A percentile compares a stretch with the other conserved stretches of the same genome.
Evolutionary conservation across 805 yeast species (phyloP).

Genomic region (Candida quercuum): DNA sequence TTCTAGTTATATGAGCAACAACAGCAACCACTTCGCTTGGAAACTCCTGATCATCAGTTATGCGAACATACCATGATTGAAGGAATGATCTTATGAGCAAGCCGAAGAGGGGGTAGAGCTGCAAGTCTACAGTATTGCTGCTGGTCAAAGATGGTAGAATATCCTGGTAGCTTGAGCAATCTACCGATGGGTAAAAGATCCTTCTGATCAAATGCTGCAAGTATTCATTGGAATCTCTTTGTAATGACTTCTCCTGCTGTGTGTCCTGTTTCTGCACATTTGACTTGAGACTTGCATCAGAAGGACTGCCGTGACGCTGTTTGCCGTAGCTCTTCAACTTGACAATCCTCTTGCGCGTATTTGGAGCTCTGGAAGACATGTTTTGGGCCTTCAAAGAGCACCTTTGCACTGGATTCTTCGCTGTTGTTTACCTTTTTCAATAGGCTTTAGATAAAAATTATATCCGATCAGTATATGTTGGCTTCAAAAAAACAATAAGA

Average conservation of each 20-base stretch:
- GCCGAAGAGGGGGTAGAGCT: slow-evolving; percentile 42
- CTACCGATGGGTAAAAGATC: slow-evolving; percentile 20
- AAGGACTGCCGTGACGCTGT: not conserved
- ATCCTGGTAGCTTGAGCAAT: slow-evolving; percentile 15
- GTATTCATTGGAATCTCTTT: slow-evolving; percentile 23
- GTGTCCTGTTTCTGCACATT: not conserved
- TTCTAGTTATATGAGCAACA: slow-evolving; percentile 34
- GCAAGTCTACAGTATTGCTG: slow-evolving; percentile 34
- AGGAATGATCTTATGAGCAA: slow-evolving; percentile 42
- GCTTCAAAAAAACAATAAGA: no score
- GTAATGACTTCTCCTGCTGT: not conserved
- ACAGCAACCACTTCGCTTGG: slow-evolving; percentile 33
- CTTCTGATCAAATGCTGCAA: slow-evolving; percentile 22
- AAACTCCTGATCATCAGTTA: slow-evolving; percentile 39
- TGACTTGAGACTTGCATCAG: no score
- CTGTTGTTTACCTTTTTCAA: not conserved
- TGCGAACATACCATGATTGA: slow-evolving; percentile 37
- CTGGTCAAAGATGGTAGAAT: slow-evolving; percentile 35
- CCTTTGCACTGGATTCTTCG: not conserved
- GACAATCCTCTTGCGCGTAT: slow-evolving; percentile 11
- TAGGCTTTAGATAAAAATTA: no score
- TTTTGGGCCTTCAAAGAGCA: no score
- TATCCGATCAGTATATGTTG: no score
- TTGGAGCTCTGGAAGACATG: slow-evolving; percentile 3
- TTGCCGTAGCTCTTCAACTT: slow-evolving; percentile 7